A percentile compares a stretch with the other conserved stretches of the same genome.
Evolutionary conservation across 352 stramenopile genomes (phyloP).

Genomic region (Phytophthora chlamydospora): DNA sequence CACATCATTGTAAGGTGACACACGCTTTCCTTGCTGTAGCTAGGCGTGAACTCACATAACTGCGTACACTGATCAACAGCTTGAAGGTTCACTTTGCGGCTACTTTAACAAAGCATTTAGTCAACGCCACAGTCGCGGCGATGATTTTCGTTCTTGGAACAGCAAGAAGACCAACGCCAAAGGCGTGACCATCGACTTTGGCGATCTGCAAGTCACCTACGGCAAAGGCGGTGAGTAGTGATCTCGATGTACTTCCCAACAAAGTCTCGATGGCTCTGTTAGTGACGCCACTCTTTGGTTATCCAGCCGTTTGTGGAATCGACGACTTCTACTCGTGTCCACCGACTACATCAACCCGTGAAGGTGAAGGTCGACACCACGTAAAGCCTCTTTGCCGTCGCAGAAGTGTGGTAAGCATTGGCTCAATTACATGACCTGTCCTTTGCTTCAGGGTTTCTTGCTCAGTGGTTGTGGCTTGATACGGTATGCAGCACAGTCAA

Average conservation of each 20-base stretch:
- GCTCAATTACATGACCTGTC: neutral
- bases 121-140: slow-evolving; percentile 39
- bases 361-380: slow-evolving; percentile 4
- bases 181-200: slow-evolving; percentile 68
- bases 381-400: slow-evolving; percentile 20
- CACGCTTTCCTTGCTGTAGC: neutral
- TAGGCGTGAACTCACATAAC: neutral
- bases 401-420: slow-evolving; percentile 45
- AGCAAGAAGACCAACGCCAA: slow-evolving; percentile 43
- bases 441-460: neutral
- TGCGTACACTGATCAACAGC: slow-evolving; percentile 27
- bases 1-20: slow-evolving; percentile 49
- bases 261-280: neutral
- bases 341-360: neutral
- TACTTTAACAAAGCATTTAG: slow-evolving; percentile 73
- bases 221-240: slow-evolving; percentile 43
- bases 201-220: slow-evolving; percentile 66
- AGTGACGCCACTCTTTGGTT: neutral
- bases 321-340: slow-evolving; percentile 44
- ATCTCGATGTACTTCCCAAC: neutral
- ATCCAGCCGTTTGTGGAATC: slow-evolving; percentile 59
- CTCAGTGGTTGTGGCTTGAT: neutral
- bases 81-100: slow-evolving; percentile 73
- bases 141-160: slow-evolving; percentile 62
- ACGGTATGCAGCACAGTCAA: slow-evolving; percentile 25